Evolutionary conservation across 2,329 filamentous ascomycete species (phyloP), one percentile per base, ranked within the genome.

Genomic region (Colletotrichum theobromicola): DNA sequence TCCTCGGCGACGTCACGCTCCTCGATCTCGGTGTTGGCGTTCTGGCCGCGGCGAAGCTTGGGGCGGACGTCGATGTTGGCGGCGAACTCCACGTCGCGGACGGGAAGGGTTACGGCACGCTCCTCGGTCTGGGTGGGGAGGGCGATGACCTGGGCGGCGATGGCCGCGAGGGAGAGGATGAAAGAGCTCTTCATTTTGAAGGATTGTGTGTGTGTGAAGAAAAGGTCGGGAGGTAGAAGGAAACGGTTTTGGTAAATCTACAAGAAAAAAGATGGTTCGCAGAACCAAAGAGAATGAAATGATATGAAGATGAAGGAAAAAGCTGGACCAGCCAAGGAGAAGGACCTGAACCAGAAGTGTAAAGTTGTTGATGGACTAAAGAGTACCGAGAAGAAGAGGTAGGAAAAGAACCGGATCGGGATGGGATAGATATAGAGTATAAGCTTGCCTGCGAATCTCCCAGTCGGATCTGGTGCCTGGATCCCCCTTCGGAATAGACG

Each of bases 101-200:
- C 30, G 63, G 63, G 68, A 6, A 75, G 68, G 15, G 57, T 26
- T 26, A 75, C 34, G 46, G 72, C 67, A n/a, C 68, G 68, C 42
- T 67, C 72, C 35, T 72, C 57, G 34, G 26, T 35, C 12, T 26
- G 46, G 32, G 72, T 61, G 5, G 73, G 72, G 42, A 72, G 67
- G 30, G 75, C 72, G 46, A 75, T 67, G n/a, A 72, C 75, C n/a
- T 75, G 68, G 65, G 75, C 68, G 32, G 75, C 75, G 32, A 76
- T 63, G 21, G 72, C 75, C 72, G 69, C 75, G 53, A 76, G 63
- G 35, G 75, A 75, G 15, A 75, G 42, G 18, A 75, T 55, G 24
- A 76, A 53, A 37, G 75, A 65, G 60, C 72, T 75, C 75, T 76
- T 76, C 75, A 76, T 76, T 61, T 50, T 73, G 53, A n/a, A 61